Conservation (phyloP, 768 basidiomycete genomes). For the Suillus decipiens region DNA sequence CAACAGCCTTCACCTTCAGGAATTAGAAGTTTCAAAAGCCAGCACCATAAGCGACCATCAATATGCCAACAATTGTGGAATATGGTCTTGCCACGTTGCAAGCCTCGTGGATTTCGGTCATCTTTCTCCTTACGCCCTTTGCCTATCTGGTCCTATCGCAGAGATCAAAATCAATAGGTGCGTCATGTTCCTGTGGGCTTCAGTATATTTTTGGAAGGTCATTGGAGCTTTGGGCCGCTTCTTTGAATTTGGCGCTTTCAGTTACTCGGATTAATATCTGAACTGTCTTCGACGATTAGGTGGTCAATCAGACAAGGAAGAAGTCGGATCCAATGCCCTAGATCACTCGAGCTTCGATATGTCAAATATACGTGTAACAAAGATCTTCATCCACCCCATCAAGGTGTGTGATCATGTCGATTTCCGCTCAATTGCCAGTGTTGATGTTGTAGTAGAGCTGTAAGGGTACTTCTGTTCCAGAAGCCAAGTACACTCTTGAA, state of each 20-base stretch:
- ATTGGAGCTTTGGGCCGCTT: not conserved
- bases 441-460: conserved; percentile 60
- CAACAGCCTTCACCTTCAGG: not conserved
- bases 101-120: conserved; percentile 14
- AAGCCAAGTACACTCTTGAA: conserved; percentile 55
- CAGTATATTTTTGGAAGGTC: not conserved
- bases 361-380: conserved; percentile 46
- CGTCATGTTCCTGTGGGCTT: conserved; percentile 3
- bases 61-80: conserved; percentile 5
- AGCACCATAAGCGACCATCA: too few species aligned
- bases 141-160: conserved; percentile 20
- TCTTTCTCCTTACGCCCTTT: conserved; percentile 17
- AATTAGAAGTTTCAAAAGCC: too few species aligned
- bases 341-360: conserved; percentile 30
- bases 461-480: conserved; percentile 60
- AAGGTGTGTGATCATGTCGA: conserved; percentile 42
- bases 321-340: not conserved
- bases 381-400: conserved; percentile 67
- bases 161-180: conserved; percentile 15
- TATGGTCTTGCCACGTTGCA: conserved; percentile 13
- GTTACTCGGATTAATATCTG: not conserved
- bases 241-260: not conserved
- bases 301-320: not conserved
- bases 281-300: not conserved
- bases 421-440: not conserved